Evolutionary conservation across 176 grass and related monocot genomes (phyloP).

Genomic region (Aechmea fasciata): DNA sequence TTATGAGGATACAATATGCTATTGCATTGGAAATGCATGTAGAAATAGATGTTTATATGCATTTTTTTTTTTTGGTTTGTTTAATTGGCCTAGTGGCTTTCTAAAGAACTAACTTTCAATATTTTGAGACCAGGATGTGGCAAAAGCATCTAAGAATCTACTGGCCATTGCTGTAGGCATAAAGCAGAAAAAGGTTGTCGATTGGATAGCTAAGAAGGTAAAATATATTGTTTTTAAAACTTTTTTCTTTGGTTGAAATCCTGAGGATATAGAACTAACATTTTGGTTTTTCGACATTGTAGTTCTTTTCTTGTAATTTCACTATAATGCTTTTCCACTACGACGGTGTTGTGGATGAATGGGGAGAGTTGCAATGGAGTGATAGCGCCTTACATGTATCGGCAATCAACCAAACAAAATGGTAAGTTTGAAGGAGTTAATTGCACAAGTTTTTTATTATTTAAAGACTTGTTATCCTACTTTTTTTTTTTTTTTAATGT

Average conservation of each 20-base stretch:
- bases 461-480: neutral
- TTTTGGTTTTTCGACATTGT: neutral
- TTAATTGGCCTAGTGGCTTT: neutral
- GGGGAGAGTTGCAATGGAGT: constrained; percentile 54
- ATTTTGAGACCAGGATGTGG: neutral
- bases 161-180: constrained; percentile 81
- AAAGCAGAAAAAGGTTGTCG: constrained; percentile 59
- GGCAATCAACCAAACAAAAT: constrained; percentile 69
- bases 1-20: too few relatives aligned
- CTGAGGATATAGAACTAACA: neutral
- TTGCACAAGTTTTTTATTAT: neutral
- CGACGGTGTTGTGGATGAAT: constrained; percentile 58
- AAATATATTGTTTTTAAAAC: too few relatives aligned
- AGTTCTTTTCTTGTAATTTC: constrained; percentile 52
- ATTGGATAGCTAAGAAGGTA: constrained; percentile 70
- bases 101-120: neutral
- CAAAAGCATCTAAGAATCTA: constrained; percentile 41
- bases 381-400: constrained; percentile 52
- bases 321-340: constrained; percentile 83
- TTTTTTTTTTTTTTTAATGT: neutral
- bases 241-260: neutral
- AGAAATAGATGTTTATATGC: too few relatives aligned
- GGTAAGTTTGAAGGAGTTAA: constrained; percentile 17
- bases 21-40: too few relatives aligned
- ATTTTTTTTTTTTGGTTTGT: neutral